Percentiles rank a stretch among this genome's conserved stretches.
phyloP scores from a whole-genome alignment of 805 yeast species.

The Ogataea thermomethanolica region DNA sequence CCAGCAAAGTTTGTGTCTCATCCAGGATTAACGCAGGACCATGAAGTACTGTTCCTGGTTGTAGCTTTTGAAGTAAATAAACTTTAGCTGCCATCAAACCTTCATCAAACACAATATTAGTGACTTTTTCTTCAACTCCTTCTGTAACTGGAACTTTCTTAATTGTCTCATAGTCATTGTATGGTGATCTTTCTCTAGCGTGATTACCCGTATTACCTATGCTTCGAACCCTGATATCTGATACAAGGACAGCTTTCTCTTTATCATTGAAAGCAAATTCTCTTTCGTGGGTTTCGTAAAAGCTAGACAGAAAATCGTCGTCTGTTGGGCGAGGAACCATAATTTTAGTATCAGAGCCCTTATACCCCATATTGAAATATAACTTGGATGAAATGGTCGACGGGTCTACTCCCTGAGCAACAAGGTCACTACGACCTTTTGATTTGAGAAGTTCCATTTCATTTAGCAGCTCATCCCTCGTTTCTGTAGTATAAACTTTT shows the following conservation, averaged over 20 bases:
- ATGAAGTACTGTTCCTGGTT: conserved; percentile 44
- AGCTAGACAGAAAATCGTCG: conserved; percentile 38
- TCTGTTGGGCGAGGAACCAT: conserved; percentile 45
- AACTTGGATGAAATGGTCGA: conserved; percentile 20
- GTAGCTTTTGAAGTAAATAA: conserved; percentile 45
- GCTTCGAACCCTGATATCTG: conserved; percentile 43
- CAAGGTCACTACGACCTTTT: conserved; percentile 25
- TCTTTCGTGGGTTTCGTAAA: conserved; percentile 49
- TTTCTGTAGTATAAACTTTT: conserved; percentile 12
- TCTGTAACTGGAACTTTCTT: conserved; percentile 75
- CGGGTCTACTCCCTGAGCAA: conserved; percentile 9
- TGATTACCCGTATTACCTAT: conserved; percentile 1
- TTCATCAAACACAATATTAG: conserved; percentile 33
- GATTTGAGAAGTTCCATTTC: conserved; percentile 17
- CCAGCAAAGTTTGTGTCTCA: conserved; percentile 36
- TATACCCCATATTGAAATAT: conserved; percentile 68
- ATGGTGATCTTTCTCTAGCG: conserved; percentile 15
- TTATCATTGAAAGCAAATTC: conserved; percentile 64
- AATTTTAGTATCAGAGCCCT: conserved; percentile 76
- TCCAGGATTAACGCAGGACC: conserved; percentile 46
- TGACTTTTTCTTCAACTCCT: conserved; percentile 44
- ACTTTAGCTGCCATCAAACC: conserved; percentile 33
- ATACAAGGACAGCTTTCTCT: conserved; percentile 54
- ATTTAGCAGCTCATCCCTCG: conserved; percentile 10
- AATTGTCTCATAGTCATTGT: conserved; percentile 6